Conservation (phyloP, 2,329 filamentous ascomycete species). For the Fusarium graminum region DNA sequence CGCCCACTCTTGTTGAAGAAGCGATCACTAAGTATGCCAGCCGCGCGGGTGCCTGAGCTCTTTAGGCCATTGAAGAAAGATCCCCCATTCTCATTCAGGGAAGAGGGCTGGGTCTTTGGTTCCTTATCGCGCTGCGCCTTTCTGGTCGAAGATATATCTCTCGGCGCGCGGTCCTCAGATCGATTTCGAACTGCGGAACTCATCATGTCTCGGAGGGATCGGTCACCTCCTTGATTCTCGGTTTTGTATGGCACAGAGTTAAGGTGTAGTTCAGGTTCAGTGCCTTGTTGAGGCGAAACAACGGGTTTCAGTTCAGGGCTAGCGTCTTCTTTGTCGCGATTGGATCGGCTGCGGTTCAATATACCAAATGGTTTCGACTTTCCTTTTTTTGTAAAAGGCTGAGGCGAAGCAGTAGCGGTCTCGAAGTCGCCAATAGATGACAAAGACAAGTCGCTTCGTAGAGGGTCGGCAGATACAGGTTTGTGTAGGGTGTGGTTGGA, state of each 20-base stretch:
- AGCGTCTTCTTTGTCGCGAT: constrained; percentile 63
- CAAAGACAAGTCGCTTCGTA: constrained; percentile 66
- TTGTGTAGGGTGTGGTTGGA: constrained; percentile 55
- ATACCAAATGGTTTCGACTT: constrained; percentile 69
- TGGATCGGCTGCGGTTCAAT: constrained; percentile 65
- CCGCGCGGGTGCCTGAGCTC: constrained; percentile 54
- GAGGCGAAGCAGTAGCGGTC: constrained; percentile 48
- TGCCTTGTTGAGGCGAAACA: constrained; percentile 40
- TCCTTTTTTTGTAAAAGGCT: constrained; percentile 58
- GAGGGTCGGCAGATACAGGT: constrained; percentile 58
- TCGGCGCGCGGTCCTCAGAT: constrained; percentile 74
- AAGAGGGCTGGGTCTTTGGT: constrained; percentile 64
- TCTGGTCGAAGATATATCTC: constrained; percentile 60
- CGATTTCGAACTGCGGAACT: constrained; percentile 74
- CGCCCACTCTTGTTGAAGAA: constrained; percentile 83
- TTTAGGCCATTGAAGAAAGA: constrained; percentile 48
- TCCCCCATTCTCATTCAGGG: constrained; percentile 70
- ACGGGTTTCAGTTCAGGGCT: constrained; percentile 55
- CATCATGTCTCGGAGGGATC: constrained; percentile 77
- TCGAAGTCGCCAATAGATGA: constrained; percentile 65
- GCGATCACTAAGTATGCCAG: constrained; percentile 84
- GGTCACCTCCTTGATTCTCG: constrained; percentile 74
- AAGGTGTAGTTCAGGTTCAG: constrained; percentile 50
- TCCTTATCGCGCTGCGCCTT: constrained; percentile 63
- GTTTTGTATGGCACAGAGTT: constrained; percentile 64